Evolutionary conservation across 352 stramenopile genomes (phyloP).

Genomic region (Phytophthora pistaciae): DNA sequence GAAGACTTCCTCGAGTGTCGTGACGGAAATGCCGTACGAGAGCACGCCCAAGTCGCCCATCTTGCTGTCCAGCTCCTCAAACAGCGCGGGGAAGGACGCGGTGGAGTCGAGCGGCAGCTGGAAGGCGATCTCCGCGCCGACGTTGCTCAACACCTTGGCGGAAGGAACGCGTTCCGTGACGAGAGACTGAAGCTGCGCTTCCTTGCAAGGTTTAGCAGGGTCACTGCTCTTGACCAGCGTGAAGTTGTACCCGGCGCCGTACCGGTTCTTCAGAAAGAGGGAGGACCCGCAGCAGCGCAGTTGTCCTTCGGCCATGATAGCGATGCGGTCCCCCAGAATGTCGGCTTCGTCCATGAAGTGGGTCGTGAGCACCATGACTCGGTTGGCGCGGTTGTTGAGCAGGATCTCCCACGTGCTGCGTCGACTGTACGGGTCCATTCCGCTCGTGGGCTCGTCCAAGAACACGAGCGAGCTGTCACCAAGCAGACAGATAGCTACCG

Average conservation of each 20-base stretch:
- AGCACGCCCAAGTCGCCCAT: constrained; percentile 50
- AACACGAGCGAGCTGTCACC: constrained; percentile 87
- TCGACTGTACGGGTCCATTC: constrained; percentile 96
- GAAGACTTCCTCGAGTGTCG: constrained; percentile 92
- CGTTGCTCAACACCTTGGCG: constrained; percentile 77
- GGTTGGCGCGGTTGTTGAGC: constrained; percentile 55
- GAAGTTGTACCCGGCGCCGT: constrained; percentile 69
- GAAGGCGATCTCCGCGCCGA: constrained; percentile 84
- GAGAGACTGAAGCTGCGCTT: constrained; percentile 48
- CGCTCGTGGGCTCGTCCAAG: constrained; percentile 93
- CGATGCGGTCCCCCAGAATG: constrained; percentile 82
- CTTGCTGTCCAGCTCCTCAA: constrained; percentile 68
- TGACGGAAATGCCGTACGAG: constrained; percentile 91
- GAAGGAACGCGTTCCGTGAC: constrained; percentile 45
- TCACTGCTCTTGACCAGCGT: constrained; percentile 60
- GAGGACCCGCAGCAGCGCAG: constrained; percentile 70
- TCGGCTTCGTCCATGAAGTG: constrained; percentile 97
- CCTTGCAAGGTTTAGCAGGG: constrained; percentile 20
- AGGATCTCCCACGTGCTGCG: constrained; percentile 92
- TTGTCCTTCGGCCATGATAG: constrained; percentile 85
- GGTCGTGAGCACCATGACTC: constrained; percentile 90
- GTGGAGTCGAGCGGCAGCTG: constrained; percentile 74
- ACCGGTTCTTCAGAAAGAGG: constrained; percentile 83
- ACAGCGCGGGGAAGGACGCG: constrained; percentile 67
- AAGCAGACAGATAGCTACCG: constrained; percentile 90